Conservation (phyloP, 495 filamentous ascomycete genomes). For the Astrocystis sublimbata region DNA sequence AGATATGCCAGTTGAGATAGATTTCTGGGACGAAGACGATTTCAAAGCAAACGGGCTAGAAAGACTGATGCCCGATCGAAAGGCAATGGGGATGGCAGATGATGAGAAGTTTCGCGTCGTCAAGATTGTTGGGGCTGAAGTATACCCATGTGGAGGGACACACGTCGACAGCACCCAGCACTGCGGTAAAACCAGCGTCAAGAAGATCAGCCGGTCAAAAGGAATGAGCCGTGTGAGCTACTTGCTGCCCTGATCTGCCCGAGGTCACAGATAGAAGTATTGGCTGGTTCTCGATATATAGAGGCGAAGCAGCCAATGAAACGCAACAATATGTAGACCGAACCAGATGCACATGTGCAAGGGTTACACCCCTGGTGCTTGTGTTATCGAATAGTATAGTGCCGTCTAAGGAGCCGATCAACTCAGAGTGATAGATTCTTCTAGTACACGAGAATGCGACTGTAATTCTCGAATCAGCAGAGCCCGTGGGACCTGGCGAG, state of each 20-base stretch:
- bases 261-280: background rate
- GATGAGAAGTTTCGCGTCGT: slow-evolving; percentile 55
- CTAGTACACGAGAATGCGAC: slow-evolving; percentile 3
- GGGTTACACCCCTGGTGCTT: background rate
- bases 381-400: background rate
- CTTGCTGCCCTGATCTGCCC: slow-evolving; percentile 35
- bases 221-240: slow-evolving; percentile 59
- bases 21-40: slow-evolving; percentile 61
- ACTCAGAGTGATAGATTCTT: slow-evolving; percentile 3
- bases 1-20: slow-evolving; percentile 56
- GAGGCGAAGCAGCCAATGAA: background rate
- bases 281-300: background rate
- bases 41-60: slow-evolving; percentile 46
- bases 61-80: slow-evolving; percentile 51
- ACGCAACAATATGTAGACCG: background rate
- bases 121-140: slow-evolving; percentile 58
- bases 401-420: background rate
- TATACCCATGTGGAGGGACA: slow-evolving; percentile 66
- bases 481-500: background rate
- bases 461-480: slow-evolving; percentile 11
- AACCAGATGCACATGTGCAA: slow-evolving; percentile 6
- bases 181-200: slow-evolving; percentile 57
- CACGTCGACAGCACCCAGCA: slow-evolving; percentile 57
- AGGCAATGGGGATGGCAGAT: slow-evolving; percentile 40
- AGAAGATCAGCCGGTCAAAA: slow-evolving; percentile 60